A percentile compares a stretch with the other conserved stretches of the same genome.
Conservation (phyloP, 176 grass and related monocot genomes). For the Lolium rigidum region DNA sequence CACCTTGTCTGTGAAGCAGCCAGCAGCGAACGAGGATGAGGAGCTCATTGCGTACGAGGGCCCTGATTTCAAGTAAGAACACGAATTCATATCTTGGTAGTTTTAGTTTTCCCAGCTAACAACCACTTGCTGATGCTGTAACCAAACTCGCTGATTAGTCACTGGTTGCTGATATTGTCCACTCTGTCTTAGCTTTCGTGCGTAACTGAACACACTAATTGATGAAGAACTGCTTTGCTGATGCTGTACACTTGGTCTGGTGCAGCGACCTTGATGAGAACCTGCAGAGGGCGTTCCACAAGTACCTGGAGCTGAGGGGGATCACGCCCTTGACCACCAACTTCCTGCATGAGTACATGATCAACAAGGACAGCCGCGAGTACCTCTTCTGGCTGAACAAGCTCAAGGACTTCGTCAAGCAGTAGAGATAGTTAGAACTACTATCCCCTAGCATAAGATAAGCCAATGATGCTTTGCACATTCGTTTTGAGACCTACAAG, state of each 20-base stretch:
- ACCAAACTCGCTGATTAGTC: too few relatives aligned
- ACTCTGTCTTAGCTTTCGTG: neutral
- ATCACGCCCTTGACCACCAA: conserved; percentile 83
- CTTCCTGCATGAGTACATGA: conserved; percentile 54
- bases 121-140: too few relatives aligned
- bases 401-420: conserved; percentile 34
- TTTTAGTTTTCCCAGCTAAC: neutral
- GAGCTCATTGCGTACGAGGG: conserved; percentile 78
- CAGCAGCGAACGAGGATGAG: conserved; percentile 23
- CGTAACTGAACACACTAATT: neutral
- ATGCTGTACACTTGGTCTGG: neutral
- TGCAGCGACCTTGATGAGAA: conserved; percentile 55
- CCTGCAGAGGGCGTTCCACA: too few relatives aligned
- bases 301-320: conserved; percentile 87
- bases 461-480: conserved; percentile 8
- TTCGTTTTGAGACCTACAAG: conserved; percentile 1
- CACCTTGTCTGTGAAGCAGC: conserved; percentile 64
- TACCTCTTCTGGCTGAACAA: too few relatives aligned
- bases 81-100: neutral
- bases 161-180: neutral
- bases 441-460: neutral
- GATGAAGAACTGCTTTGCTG: neutral
- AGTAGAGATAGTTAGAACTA: conserved; percentile 29
- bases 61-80: conserved; percentile 88
- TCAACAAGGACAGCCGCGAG: too few relatives aligned